Evolutionary conservation across 345 rosid species (phyloP).

Genomic region (Gossypium anomalum): DNA sequence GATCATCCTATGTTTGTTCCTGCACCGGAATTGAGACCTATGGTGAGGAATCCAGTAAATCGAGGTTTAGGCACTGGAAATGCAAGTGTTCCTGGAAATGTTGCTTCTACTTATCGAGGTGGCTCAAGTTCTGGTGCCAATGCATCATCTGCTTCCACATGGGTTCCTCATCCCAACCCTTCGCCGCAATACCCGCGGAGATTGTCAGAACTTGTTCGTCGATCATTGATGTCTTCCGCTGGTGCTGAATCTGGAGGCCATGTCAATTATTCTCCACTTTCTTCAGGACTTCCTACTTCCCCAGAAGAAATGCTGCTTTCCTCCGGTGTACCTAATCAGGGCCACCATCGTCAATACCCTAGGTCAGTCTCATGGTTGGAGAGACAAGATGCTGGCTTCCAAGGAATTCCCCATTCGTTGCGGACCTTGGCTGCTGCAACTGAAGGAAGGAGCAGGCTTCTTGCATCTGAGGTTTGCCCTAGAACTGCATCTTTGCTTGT

Average conservation of each 20-base stretch:
- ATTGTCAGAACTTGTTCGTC: slow-evolving; percentile 60
- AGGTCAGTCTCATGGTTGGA: slow-evolving; percentile 54
- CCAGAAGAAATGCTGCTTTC: slow-evolving; percentile 41
- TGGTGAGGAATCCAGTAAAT: slow-evolving; percentile 35
- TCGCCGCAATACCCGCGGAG: slow-evolving; percentile 52
- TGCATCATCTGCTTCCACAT: slow-evolving; percentile 43
- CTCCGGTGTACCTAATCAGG: slow-evolving; percentile 46
- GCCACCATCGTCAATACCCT: slow-evolving; percentile 41
- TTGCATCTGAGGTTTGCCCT: slow-evolving; percentile 70
- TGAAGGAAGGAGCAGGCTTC: slow-evolving; percentile 71
- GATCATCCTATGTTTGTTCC: slow-evolving; percentile 52
- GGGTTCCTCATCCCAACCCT: slow-evolving; percentile 47
- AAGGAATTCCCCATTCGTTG: slow-evolving; percentile 50
- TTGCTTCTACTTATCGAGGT: slow-evolving; percentile 44
- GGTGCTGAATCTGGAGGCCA: slow-evolving; percentile 45
- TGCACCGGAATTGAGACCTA: slow-evolving; percentile 42
- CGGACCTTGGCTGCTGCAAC: slow-evolving; percentile 51
- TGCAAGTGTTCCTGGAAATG: slow-evolving; percentile 40
- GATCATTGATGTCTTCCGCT: slow-evolving; percentile 57
- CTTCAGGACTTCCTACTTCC: slow-evolving; percentile 36
- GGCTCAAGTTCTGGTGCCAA: slow-evolving; percentile 43
- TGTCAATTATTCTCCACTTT: slow-evolving; percentile 32
- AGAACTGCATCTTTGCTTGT: neutral
- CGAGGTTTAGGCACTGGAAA: slow-evolving; percentile 31
- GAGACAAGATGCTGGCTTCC: slow-evolving; percentile 56